These are phyloP conservation scores for Collybiopsis luxurians DNA, from an alignment of 768 basidiomycete genomes.

Conservation along the genomic window DNA sequence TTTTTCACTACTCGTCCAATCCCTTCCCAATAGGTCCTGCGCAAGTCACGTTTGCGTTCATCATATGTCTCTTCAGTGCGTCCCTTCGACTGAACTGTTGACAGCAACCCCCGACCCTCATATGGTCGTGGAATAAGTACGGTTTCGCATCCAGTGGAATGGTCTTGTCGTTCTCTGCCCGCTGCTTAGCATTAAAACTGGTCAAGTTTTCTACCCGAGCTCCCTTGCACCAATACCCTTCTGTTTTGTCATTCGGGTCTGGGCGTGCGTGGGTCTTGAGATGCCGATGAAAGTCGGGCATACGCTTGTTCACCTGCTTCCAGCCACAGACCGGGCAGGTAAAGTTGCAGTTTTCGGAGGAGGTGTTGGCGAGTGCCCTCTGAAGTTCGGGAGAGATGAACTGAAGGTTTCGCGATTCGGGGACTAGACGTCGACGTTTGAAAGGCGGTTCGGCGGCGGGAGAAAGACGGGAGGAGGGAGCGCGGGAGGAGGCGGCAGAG, in stretches of 20 bases:
- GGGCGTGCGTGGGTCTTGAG: constrained; percentile 53
- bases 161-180: constrained; percentile 4
- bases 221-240: constrained; percentile 38
- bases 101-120: constrained; percentile 40
- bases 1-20: constrained; percentile 11
- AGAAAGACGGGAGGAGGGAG: constrained; percentile 2
- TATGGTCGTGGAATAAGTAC: constrained; percentile 25
- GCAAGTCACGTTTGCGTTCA: constrained; percentile 29
- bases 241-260: constrained; percentile 31
- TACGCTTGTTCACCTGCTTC: constrained; percentile 46
- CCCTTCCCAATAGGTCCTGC: constrained; percentile 18
- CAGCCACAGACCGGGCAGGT: constrained; percentile 47
- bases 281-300: constrained; percentile 61
- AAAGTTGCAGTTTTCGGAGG: constrained; percentile 25
- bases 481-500: constrained; percentile 3
- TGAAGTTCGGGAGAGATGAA: constrained; percentile 21
- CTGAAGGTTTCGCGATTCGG: constrained; percentile 47
- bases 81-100: constrained; percentile 42
- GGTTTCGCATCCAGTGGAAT: constrained; percentile 16
- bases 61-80: constrained; percentile 43
- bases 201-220: constrained; percentile 24
- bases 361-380: constrained; percentile 20
- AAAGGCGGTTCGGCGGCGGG: constrained; percentile 3
- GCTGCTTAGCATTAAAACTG: background rate
- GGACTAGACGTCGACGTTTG: constrained; percentile 29